A percentile compares a stretch with the other conserved stretches of the same genome.
Conservation (phyloP, 805 yeast genomes). For the Tetrapisispora fleetii region DNA sequence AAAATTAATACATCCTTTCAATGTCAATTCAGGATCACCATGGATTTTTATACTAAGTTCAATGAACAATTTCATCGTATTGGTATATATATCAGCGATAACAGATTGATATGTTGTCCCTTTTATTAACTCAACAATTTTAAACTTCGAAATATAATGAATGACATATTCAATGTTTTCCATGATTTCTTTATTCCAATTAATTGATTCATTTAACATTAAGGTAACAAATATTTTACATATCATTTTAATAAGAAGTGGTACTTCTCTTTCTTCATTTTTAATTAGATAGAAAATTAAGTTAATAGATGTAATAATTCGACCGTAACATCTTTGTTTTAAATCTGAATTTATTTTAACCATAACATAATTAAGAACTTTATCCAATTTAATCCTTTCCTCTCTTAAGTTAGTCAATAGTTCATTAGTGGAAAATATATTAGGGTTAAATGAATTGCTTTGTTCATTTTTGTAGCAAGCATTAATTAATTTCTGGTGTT, state of each 20-base stretch:
- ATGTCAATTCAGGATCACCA: constrained; percentile 21
- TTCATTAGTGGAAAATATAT: not conserved
- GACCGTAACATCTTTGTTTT: not conserved
- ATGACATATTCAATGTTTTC: not conserved
- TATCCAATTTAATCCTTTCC: not conserved
- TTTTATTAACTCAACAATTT: not conserved
- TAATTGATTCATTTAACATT: not conserved
- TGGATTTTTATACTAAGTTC: constrained; percentile 21
- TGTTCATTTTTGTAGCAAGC: not conserved
- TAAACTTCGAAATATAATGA: not conserved
- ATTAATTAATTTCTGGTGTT: constrained; percentile 75
- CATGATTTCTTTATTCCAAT: not conserved
- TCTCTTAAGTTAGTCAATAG: not conserved
- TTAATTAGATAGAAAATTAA: not conserved
- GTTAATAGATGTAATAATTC: not conserved
- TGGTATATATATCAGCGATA: constrained; percentile 25
- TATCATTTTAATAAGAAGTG: not conserved
- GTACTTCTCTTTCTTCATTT: not conserved
- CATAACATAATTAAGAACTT: not conserved
- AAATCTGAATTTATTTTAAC: not conserved
- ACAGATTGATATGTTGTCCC: constrained; percentile 36
- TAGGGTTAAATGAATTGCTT: not conserved
- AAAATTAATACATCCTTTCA: constrained; percentile 25
- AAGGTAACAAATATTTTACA: not conserved
- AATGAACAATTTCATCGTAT: constrained; percentile 25